Base-by-base conservation (phyloP, 768 basidiomycete genomes). In the Boletus reticulatus region DNA sequence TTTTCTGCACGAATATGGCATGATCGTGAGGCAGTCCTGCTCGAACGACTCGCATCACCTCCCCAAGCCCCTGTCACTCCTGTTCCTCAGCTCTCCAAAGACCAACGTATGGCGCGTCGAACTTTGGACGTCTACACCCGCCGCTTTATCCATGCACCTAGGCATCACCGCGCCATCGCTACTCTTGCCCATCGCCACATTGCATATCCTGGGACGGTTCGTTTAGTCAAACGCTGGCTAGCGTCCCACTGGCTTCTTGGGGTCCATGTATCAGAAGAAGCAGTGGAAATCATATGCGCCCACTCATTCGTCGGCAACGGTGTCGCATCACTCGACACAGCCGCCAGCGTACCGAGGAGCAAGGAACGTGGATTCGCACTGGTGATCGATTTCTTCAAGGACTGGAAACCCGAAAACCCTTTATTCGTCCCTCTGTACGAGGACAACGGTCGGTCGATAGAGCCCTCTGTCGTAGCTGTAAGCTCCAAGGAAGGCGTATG, bases 161-260 rank as follows among this genome's bases (percentile, higher is more conserved):
- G 84, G 34, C 96, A 98, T 63, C 97, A 99, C 65, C 80, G 88
- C 1, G 89, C 89, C 0, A 77, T 98, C 44, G 82, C 87, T 0
- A 81, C 88, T 3, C 75, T 98, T 19, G 86, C 84, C 48, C 94
- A 98, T 69, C 84, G 83, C 45, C 88, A 84, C 64, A 70, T 83
- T 0, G 89, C 94, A 12, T 97, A 85, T 70, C 80, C 92, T 4
- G 84, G 88, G 10, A 94, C 95, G 0, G 89, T 92, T 16, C 80
- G 97, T 38, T 79, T 98, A 16, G 82, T 91, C 48, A 96, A 98
- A 74, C 82, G 96, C 42, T 99, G 97, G 97, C 76, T 98, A 51
- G 84, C 90, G 1, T 77, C 88, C 8, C 97, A 99, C 67, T 92
- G 90, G 88, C 79, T 97, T 53, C 80, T 98, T 34, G 78, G 81